Evolutionary conservation across 106 monocot species (phyloP).

Genomic region (Allium fistulosum): DNA sequence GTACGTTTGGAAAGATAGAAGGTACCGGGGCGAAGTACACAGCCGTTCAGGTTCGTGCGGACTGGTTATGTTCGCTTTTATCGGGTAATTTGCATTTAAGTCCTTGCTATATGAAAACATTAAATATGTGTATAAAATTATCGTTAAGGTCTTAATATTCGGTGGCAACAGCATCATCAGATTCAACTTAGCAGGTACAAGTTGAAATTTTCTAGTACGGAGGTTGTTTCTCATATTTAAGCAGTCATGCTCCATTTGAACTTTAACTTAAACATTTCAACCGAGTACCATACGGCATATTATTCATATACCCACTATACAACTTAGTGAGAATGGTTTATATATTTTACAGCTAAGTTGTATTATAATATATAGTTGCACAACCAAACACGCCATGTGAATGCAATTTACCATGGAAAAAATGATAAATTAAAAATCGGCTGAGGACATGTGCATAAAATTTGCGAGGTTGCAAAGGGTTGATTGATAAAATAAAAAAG

Average conservation of each 20-base stretch:
- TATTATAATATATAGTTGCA: too few relatives aligned
- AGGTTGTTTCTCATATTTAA: not conserved
- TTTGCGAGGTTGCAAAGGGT: not conserved
- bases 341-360: too few relatives aligned
- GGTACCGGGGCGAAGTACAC: slow-evolving; percentile 16
- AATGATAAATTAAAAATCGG: not conserved
- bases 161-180: not conserved
- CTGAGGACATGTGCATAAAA: too few relatives aligned
- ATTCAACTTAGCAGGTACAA: not conserved
- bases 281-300: too few relatives aligned
- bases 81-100: not conserved
- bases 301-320: too few relatives aligned
- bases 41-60: slow-evolving; percentile 15
- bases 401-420: not conserved
- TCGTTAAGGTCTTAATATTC: not conserved
- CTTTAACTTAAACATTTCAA: too few relatives aligned
- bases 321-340: too few relatives aligned
- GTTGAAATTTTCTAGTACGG: not conserved
- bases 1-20: not conserved
- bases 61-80: not conserved
- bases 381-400: too few relatives aligned
- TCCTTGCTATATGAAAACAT: not conserved
- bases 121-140: not conserved
- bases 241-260: not conserved
- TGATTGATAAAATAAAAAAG: not conserved